A percentile compares a stretch with the other conserved stretches of the same genome.
phyloP scores from a whole-genome alignment of 176 grass and related monocot species.

The Rhynchospora tenuis region DNA sequence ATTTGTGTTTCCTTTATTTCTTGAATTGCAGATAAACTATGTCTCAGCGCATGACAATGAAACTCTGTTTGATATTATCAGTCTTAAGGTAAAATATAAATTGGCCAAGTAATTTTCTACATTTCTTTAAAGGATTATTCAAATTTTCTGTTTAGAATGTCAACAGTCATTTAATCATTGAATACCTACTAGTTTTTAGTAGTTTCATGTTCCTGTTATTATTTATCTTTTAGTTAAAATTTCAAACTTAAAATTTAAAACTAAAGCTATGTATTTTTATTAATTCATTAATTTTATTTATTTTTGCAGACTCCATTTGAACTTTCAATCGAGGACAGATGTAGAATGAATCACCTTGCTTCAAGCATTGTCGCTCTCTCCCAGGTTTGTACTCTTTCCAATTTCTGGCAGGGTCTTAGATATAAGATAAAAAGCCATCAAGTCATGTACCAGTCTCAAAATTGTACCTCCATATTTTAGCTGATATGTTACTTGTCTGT shows the following conservation, averaged over 20 bases:
- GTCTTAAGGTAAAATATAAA: conserved; percentile 59
- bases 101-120: neutral
- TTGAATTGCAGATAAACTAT: conserved; percentile 73
- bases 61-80: conserved; percentile 90
- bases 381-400: conserved; percentile 35
- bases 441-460: neutral
- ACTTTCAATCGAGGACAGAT: conserved; percentile 62
- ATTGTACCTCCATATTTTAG: neutral
- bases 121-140: neutral
- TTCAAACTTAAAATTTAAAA: no score
- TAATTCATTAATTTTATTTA: conserved; percentile 27
- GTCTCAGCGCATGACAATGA: conserved; percentile 97
- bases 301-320: conserved; percentile 52
- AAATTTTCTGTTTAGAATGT: neutral
- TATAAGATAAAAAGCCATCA: neutral
- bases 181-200: neutral
- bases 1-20: conserved; percentile 18
- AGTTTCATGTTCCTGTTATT: neutral
- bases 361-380: conserved; percentile 65
- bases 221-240: neutral
- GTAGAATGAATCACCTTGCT: conserved; percentile 76
- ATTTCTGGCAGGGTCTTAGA: neutral
- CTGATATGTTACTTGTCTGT: neutral
- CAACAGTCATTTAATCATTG: neutral
- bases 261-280: conserved; percentile 13